These are phyloP conservation scores for Lasiodiplodia sp. DNA, from an alignment of 2,329 filamentous ascomycete genomes.

Conservation along the genomic window DNA sequence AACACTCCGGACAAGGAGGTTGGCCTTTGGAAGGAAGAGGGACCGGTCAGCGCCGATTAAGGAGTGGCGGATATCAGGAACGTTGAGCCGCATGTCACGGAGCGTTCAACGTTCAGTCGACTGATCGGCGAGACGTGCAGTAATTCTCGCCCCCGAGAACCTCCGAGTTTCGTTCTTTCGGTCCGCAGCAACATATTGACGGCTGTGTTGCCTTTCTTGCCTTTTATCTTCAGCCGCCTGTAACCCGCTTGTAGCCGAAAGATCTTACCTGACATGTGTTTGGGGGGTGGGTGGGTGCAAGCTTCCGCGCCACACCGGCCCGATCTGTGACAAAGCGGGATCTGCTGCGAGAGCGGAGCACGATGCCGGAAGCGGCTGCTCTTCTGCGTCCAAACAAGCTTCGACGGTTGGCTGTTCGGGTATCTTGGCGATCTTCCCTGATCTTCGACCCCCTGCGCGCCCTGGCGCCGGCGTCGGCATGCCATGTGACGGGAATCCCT, in stretches of 20 bases:
- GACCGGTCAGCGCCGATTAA: conserved; percentile 10
- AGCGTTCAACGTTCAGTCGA: background rate
- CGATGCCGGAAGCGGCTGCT: conserved; percentile 11
- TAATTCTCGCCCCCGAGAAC: conserved; percentile 8
- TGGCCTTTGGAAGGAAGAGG: conserved; percentile 11
- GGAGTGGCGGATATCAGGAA: background rate
- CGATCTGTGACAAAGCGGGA: conserved; percentile 10
- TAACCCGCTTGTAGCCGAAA: conserved; percentile 21
- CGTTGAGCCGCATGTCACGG: conserved; percentile 1
- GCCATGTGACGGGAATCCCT: conserved; percentile 8
- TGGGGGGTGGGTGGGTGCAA: background rate
- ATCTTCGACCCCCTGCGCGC: conserved; percentile 14
- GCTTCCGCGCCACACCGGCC: conserved; percentile 12
- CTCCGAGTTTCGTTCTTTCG: conserved; percentile 25
- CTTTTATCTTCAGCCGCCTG: conserved; percentile 14
- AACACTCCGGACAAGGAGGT: conserved; percentile 9
- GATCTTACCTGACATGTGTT: conserved; percentile 5
- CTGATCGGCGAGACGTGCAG: conserved; percentile 12
- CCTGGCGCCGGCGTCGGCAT: conserved; percentile 9
- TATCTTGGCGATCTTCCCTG: conserved; percentile 27
- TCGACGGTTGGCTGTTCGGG: conserved; percentile 20
- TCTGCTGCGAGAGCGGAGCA: conserved; percentile 22
- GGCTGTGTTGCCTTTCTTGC: conserved; percentile 10
- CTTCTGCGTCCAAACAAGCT: conserved; percentile 21
- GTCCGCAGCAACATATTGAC: conserved; percentile 5